Evolutionary conservation across 345 rosid genomes (phyloP), one percentile per base, ranked within the genome.

Genomic region (Pugionium dolabratum): DNA sequence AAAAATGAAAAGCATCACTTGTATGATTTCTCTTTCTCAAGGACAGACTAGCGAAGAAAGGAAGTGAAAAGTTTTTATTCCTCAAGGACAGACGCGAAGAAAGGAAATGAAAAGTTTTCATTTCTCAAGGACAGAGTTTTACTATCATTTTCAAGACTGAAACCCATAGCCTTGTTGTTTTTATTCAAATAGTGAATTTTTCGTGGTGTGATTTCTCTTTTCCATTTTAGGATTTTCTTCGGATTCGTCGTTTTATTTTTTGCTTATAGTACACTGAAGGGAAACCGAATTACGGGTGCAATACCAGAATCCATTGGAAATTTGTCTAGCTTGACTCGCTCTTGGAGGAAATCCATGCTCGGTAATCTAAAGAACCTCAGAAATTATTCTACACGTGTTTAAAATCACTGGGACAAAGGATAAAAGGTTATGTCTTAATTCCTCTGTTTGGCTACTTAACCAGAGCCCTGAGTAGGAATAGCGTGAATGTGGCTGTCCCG

Each of bases 251-350:
- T 59, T 27, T 25, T 46, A 58, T 3, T 68, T 53, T 70, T 29
- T 27, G 69, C 49, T 41, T 65, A 75, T 84, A 95, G 99, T 63
- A 87, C 85, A 10, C 59, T 91, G 83, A 93, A 81, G 68, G 99
- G 95, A 68, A 91, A 80, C 86, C 94, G 91, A 68, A 83, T 95
- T 67, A 78, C 70, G 28, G 99, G 99, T 64, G 83, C 37, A 69
- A 89, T 95, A 78, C 98, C 99, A n/a, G 65, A 77, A 47, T 96
- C 84, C 52, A 78, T 89, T 59, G 99, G 98, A 42, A 89, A 91
- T 74, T 67, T 95, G 66, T 71, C 94, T 7, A 86, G 85, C 74
- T 84, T 95, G 76, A 87, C 84, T 33, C 83, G 83, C 72, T 82
- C 76, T 82, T 95, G 83, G 96, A 83, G 69, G 84, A 86, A 53